Percentiles rank a stretch among this genome's conserved stretches.
These are phyloP conservation scores for Leishmania aethiopica DNA, from an alignment of 208 protist genomes.

Conservation along the genomic window DNA sequence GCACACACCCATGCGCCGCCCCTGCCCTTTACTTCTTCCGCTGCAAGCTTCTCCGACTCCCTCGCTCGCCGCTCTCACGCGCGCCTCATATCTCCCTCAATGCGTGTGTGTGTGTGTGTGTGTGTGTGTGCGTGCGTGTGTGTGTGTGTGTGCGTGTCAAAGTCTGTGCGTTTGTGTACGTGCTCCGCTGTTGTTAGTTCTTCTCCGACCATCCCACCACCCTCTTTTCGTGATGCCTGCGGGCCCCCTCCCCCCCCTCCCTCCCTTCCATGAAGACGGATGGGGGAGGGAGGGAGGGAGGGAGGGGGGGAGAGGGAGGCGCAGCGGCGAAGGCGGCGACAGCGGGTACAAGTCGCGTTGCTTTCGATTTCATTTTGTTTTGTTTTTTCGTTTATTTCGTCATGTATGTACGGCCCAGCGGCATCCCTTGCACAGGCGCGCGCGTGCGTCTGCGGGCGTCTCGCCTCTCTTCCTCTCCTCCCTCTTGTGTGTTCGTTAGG, in stretches of 20 bases:
- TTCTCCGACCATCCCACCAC: not conserved
- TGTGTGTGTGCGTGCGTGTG: not conserved
- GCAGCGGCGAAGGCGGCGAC: not conserved
- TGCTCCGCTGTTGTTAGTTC: not conserved
- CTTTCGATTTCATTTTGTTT: not conserved
- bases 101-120: not conserved
- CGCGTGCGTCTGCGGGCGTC: not conserved
- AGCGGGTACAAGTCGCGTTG: not conserved
- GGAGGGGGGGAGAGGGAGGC: not conserved
- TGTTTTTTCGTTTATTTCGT: not conserved
- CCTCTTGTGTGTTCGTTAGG: not conserved
- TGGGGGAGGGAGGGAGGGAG: not conserved
- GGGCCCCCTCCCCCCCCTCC: not conserved
- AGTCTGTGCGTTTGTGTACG: conserved; percentile 5
- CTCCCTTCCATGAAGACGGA: not conserved
- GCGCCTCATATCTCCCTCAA: not conserved
- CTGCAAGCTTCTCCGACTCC: conserved; percentile 5
- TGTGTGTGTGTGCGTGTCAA: not conserved
- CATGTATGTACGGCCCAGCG: not conserved
- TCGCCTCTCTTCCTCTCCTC: not conserved
- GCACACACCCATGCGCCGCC: not conserved
- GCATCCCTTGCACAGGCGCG: not conserved
- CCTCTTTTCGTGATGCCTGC: not conserved
- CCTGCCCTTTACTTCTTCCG: not conserved
- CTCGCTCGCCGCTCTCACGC: not conserved